These are phyloP conservation scores for Paradendryphiella salina DNA, from an alignment of 2,329 filamentous ascomycete species.

Conservation along the genomic window DNA sequence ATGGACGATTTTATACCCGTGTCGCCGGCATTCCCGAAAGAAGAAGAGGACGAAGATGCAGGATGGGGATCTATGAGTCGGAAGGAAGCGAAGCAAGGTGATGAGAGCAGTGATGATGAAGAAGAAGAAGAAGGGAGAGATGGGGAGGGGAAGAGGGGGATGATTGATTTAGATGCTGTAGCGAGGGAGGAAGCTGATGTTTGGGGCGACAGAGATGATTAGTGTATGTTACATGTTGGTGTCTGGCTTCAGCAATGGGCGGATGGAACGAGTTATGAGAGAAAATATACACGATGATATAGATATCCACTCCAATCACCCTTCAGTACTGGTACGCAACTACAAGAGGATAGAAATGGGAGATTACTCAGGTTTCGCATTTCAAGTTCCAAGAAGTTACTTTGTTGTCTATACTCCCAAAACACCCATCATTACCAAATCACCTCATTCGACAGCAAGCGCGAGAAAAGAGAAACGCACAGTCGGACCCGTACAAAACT, in stretches of 20 bases:
- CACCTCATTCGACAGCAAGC: not conserved
- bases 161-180: constrained; percentile 43
- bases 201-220: constrained; percentile 41
- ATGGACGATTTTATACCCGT: constrained; percentile 45
- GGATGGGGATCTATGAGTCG: constrained; percentile 41
- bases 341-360: too few relatives aligned
- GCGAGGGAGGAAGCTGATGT: constrained; percentile 44
- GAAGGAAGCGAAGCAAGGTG: constrained; percentile 27
- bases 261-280: not conserved
- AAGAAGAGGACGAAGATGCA: constrained; percentile 37
- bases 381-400: not conserved
- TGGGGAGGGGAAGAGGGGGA: constrained; percentile 13
- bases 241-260: not conserved
- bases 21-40: constrained; percentile 21
- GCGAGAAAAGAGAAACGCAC: not conserved
- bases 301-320: not conserved
- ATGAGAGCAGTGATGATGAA: constrained; percentile 20
- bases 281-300: not conserved
- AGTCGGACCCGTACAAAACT: not conserved
- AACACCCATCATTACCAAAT: constrained; percentile 3
- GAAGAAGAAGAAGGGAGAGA: constrained; percentile 23
- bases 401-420: constrained; percentile 6
- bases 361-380: not conserved
- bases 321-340: too few relatives aligned
- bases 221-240: not conserved